These are phyloP conservation scores for Blastomyces parvus DNA, from an alignment of 2,329 filamentous ascomycete species.

Conservation along the genomic window DNA sequence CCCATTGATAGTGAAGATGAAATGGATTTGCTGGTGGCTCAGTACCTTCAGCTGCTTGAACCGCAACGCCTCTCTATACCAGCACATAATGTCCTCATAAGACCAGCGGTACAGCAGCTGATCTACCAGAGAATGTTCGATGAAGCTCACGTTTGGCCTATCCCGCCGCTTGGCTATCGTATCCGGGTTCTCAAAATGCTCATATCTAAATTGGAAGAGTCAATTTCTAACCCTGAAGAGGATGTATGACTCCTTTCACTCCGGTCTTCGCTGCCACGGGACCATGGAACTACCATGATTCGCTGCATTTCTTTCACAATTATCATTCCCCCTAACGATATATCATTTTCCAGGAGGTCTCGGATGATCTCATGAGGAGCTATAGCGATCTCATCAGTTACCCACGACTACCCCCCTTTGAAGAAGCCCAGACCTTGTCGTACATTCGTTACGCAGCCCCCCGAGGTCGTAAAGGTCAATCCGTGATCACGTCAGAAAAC, in stretches of 20 bases:
- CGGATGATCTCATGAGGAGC: conserved; percentile 64
- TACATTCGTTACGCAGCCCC: conserved; percentile 61
- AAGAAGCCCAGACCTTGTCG: conserved; percentile 59
- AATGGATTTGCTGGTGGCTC: conserved; percentile 44
- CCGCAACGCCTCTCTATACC: conserved; percentile 55
- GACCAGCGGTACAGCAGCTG: conserved; percentile 53
- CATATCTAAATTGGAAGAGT: conserved; percentile 57
- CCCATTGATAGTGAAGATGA: conserved; percentile 19
- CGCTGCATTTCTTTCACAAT: conserved; percentile 6
- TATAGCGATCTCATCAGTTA: conserved; percentile 57
- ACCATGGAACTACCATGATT: conserved; percentile 14
- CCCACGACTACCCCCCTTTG: conserved; percentile 54
- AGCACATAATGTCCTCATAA: conserved; percentile 47
- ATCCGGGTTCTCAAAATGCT: conserved; percentile 65
- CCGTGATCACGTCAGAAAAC: conserved; percentile 41
- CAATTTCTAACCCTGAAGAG: conserved; percentile 72
- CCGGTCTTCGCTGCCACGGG: conserved; percentile 17
- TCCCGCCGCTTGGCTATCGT: conserved; percentile 61
- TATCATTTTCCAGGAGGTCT: conserved; percentile 57
- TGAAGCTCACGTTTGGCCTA: conserved; percentile 43
- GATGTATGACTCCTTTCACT: conserved; percentile 53
- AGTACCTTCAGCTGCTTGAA: conserved; percentile 71
- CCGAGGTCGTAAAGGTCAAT: conserved; percentile 14
- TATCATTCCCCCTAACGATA: conserved; percentile 18
- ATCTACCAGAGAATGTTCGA: conserved; percentile 61